phyloP scores from a whole-genome alignment of 1,139 yeast species.

The Candida sojae region DNA sequence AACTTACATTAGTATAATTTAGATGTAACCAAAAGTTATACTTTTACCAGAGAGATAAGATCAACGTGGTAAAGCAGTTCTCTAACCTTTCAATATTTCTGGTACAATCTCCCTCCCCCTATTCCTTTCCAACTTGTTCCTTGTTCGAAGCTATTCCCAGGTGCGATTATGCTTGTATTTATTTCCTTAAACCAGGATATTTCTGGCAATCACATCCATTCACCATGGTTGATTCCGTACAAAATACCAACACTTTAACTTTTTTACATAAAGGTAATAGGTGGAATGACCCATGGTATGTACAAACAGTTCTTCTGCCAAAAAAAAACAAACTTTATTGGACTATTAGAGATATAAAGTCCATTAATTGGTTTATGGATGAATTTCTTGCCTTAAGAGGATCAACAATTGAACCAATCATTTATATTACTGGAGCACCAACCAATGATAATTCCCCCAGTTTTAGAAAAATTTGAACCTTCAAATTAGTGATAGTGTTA shows the following conservation, averaged over 20 bases:
- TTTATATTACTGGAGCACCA: constrained; percentile 28
- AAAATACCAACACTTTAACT: constrained; percentile 34
- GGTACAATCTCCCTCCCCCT: neutral
- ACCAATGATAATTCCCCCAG: neutral
- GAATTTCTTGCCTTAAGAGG: constrained; percentile 28
- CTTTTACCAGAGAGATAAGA: no score
- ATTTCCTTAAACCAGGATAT: constrained; percentile 46
- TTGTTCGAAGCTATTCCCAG: constrained; percentile 25
- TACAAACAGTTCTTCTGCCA: constrained; percentile 18
- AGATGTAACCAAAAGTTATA: no score
- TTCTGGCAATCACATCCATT: constrained; percentile 74
- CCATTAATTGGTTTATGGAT: constrained; percentile 30
- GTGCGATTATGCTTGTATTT: constrained; percentile 58
- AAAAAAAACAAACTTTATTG: constrained; percentile 43
- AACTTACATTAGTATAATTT: neutral
- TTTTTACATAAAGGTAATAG: constrained; percentile 47
- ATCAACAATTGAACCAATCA: constrained; percentile 33
- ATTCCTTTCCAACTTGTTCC: no score
- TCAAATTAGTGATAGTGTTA: neutral
- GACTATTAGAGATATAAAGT: constrained; percentile 46
- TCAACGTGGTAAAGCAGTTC: neutral
- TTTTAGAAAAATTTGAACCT: neutral
- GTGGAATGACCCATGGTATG: constrained; percentile 43
- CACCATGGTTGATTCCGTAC: constrained; percentile 45
- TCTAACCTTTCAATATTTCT: neutral